Percentiles rank a stretch among this genome's conserved stretches.
These are phyloP conservation scores for Parmales sp. DNA, from an alignment of 108 stramenopile genomes.

Conservation along the genomic window DNA sequence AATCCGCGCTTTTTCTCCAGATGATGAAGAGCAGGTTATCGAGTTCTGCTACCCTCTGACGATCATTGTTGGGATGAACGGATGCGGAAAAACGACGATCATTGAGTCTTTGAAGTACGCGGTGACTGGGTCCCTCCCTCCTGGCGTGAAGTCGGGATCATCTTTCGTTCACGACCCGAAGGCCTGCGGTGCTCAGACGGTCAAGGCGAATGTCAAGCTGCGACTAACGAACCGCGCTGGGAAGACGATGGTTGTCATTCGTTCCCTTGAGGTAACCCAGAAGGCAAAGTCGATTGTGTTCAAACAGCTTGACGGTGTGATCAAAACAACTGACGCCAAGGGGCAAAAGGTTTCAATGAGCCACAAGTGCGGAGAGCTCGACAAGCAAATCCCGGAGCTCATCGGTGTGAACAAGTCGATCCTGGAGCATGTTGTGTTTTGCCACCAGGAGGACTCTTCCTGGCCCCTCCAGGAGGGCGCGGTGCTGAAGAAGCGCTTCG, in stretches of 20 bases:
- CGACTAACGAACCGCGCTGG: conserved; percentile 71
- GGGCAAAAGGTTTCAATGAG: conserved; percentile 52
- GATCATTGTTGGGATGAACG: conserved; percentile 92
- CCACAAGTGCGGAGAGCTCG: conserved; percentile 88
- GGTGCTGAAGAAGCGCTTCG: conserved; percentile 95
- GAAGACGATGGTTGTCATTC: conserved; percentile 70
- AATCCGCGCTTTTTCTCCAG: conserved; percentile 88
- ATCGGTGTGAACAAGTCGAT: conserved; percentile 90
- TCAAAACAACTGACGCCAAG: conserved; percentile 53
- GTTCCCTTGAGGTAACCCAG: conserved; percentile 82
- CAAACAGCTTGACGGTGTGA: conserved; percentile 80
- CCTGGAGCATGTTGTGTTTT: conserved; percentile 89
- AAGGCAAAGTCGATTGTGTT: conserved; percentile 68
- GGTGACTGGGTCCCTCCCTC: conserved; percentile 84
- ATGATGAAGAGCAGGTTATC: conserved; percentile 88
- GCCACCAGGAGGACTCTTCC: conserved; percentile 86
- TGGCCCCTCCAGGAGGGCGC: conserved; percentile 92
- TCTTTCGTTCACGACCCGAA: conserved; percentile 87
- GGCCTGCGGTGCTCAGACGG: conserved; percentile 42
- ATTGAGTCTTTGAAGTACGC: conserved; percentile 97
- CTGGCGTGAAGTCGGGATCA: conserved; percentile 78
- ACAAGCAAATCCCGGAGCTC: conserved; percentile 66
- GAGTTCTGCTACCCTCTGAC: conserved; percentile 94
- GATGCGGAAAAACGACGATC: conserved; percentile 92
- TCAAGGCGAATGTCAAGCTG: conserved; percentile 75